These are phyloP conservation scores for Populus hybrid DNA, from an alignment of 441 rosid genomes.

Conservation along the genomic window DNA sequence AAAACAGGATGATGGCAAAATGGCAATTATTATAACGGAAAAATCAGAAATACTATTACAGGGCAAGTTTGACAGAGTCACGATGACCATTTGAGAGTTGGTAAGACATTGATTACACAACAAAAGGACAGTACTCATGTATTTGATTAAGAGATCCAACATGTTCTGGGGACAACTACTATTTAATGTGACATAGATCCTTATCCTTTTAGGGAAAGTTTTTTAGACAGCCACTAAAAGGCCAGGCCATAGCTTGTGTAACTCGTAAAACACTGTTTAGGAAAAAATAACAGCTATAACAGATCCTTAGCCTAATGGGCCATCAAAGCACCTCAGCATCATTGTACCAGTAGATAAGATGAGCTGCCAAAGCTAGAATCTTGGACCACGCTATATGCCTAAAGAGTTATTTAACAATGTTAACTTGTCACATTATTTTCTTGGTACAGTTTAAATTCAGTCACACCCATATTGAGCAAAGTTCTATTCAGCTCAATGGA, in stretches of 20 bases:
- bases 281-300: background rate
- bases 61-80: background rate
- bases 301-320: background rate
- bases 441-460: background rate
- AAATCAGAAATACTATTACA: background rate
- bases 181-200: background rate
- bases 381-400: background rate
- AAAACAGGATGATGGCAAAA: background rate
- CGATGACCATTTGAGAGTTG: background rate
- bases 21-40: background rate
- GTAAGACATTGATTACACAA: background rate
- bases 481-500: background rate
- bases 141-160: background rate
- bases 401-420: background rate
- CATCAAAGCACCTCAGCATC: constrained; percentile 1
- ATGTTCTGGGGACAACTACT: background rate
- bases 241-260: background rate
- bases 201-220: background rate
- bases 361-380: background rate
- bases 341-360: background rate
- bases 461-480: no score
- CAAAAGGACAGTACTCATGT: background rate
- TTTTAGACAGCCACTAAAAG: background rate
- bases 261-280: background rate
- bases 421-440: background rate